Percentiles rank a stretch among this genome's conserved stretches.
Evolutionary conservation across 2,329 filamentous ascomycete species (phyloP).

Genomic region (Hymenoscyphus occultus): DNA sequence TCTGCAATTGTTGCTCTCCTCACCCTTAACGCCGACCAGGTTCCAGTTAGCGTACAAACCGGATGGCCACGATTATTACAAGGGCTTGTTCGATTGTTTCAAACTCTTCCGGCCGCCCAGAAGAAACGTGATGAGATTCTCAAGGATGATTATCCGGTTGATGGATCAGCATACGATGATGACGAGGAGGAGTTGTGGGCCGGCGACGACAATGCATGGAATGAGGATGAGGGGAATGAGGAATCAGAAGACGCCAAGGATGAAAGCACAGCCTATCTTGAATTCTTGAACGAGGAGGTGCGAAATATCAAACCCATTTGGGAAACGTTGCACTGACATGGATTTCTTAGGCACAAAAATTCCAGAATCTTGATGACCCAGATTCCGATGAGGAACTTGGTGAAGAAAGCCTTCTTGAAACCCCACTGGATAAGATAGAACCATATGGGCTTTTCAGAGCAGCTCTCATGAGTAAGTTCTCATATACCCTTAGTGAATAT

Average conservation of each 20-base stretch:
- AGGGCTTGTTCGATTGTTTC: conserved; percentile 87
- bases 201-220: conserved; percentile 79
- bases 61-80: conserved; percentile 91
- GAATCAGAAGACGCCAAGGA: conserved; percentile 67
- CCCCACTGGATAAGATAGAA: conserved; percentile 91
- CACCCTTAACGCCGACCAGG: conserved; percentile 72
- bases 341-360: conserved; percentile 70
- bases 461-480: conserved; percentile 70
- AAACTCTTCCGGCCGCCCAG: conserved; percentile 80
- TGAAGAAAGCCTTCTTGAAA: conserved; percentile 91
- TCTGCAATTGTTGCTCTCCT: conserved; percentile 87
- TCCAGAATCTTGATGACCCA: conserved; percentile 65
- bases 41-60: conserved; percentile 88
- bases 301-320: conserved; percentile 28
- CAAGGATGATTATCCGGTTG: conserved; percentile 78
- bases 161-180: conserved; percentile 53
- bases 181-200: conserved; percentile 77
- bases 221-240: conserved; percentile 58
- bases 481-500: background rate
- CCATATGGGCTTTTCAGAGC: conserved; percentile 87
- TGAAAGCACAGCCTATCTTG: conserved; percentile 89
- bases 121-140: conserved; percentile 92
- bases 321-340: conserved; percentile 11
- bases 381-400: conserved; percentile 84
- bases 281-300: conserved; percentile 91